Base-by-base conservation (phyloP, 2,329 filamentous ascomycete genomes). In the Zasmidium citrigriseum region DNA sequence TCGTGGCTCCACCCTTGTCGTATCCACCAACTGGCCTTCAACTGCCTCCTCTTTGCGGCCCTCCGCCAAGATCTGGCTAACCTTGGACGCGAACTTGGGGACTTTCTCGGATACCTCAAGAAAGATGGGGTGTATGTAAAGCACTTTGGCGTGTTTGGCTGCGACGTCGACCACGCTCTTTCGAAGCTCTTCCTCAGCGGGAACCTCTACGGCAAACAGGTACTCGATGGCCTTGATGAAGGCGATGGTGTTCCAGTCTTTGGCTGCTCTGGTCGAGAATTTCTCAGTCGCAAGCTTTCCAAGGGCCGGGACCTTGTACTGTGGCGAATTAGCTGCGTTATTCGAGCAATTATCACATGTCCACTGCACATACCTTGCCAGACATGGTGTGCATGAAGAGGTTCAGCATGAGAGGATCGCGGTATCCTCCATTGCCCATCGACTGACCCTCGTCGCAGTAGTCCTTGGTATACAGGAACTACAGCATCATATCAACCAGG, bases 401-500 rank as follows among this genome's bases (percentile, higher is more conserved):
- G 12, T 54, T 55, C 25, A 59, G 47, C 1, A 49, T 12, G 4
- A 59, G 24, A 16, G 56, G n/a, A 3, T 50, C 4, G 14, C 45
- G 27, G 2, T n/a, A n/a, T n/a, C n/a, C n/a, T n/a, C 25, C n/a
- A 2, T 47, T 21, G 1, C 51, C n/a, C 4, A 47, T 25, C 10
- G 46, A 9, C 4, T 48, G 12, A 10, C 10, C 23, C 16, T 5
- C 20, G 25, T 59, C 59, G 20, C 55, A 34, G 46, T 54, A 62
- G 27, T 54, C 29, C 14, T 16, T 24, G 11, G 52, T 47, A 49
- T 62, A 57, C 2, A 62, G 24, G 46, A 41, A 59, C 2, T 49
- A 45, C 10, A 62, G 44, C 52, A 62, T 55, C 5, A 57, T 57
- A 2, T 54, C 49, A 18, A 62, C 59, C 4, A 51, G 56, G n/a